Conservation (phyloP, 371 early-diverging fungal species). For the Mucor circinelloides region DNA sequence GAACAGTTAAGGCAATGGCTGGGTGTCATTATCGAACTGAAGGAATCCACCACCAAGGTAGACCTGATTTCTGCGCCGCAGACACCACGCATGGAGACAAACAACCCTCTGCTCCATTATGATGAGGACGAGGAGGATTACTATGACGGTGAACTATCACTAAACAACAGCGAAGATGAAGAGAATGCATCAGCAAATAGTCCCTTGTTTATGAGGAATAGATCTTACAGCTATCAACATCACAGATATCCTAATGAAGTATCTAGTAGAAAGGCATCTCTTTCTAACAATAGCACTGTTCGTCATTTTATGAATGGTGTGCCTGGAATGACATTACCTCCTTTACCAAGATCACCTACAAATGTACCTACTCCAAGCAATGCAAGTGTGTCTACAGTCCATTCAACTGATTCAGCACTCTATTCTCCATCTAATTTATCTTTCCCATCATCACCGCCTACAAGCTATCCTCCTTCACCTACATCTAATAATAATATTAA, state of each 20-base stretch:
- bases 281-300: not conserved
- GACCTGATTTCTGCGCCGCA: constrained; percentile 21
- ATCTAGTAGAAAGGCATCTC: constrained; percentile 13
- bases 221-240: constrained; percentile 24
- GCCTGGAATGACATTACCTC: constrained; percentile 51
- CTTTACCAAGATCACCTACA: constrained; percentile 47
- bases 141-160: not conserved
- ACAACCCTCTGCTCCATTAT: constrained; percentile 17
- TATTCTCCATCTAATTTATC: constrained; percentile 8
- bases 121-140: constrained; percentile 35
- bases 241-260: constrained; percentile 12
- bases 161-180: constrained; percentile 22
- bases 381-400: constrained; percentile 18
- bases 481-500: constrained; percentile 16
- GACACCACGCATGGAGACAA: constrained; percentile 20
- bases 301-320: constrained; percentile 24
- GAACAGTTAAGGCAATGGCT: constrained; percentile 91
- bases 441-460: constrained; percentile 53
- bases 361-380: constrained; percentile 1
- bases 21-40: constrained; percentile 61
- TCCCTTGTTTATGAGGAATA: constrained; percentile 4
- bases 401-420: constrained; percentile 1
- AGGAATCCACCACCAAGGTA: constrained; percentile 39
- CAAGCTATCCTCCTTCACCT: constrained; percentile 51
- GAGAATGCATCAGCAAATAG: not conserved